Base-by-base conservation (phyloP, 1,139 yeast genomes). In the Geotrichum reessii region DNA sequence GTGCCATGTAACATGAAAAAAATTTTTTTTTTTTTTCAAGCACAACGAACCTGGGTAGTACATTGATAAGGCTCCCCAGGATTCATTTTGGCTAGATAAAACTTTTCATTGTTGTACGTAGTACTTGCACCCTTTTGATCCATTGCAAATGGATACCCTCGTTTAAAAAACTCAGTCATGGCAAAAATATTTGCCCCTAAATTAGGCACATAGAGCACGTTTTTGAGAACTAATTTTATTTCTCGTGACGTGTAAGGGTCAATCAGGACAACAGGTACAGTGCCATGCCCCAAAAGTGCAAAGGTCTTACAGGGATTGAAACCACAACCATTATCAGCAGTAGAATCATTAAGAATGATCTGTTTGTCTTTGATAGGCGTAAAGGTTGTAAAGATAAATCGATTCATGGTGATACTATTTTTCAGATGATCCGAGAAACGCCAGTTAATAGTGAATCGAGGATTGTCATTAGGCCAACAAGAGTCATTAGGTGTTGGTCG, bases 161-260 rank as follows among this genome's bases (percentile, higher is more conserved):
- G 22, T 37, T 50, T 50, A 12, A 50, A 24, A 37, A 50, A 24
- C 22, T 50, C 53, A 9, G 24, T 27, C 53, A 50, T 33, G 12
- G 53, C 9, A 50, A 50, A 50, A 7, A 50, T 19, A 37, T 37
- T 50, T 9, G n/a, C 21, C 14, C 47, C 47, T 14, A 37, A 31
- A 25, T 37, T n/a, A 33, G 53, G 53, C 11, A 50, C 40, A 24
- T 50, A 50, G 21, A 50, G 47, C 8, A 50, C 53, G 12, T 37
- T 50, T 21, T 50, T 50, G 33, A 50, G 22, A 14, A 33, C 22
- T 47, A 44, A 37, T 22, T 33, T 28, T 6, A 50, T 14, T 19
- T 37, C 47, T 3, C 53, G 11, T 2, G 31, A 19, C n/a, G 40
- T 50, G 17, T 37, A 21, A 5, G 27, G 27, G 37, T 50, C 53